Evolutionary conservation across 768 basidiomycete genomes (phyloP), one percentile per base, ranked within the genome.

Genomic region (Suillus tomentosus): DNA sequence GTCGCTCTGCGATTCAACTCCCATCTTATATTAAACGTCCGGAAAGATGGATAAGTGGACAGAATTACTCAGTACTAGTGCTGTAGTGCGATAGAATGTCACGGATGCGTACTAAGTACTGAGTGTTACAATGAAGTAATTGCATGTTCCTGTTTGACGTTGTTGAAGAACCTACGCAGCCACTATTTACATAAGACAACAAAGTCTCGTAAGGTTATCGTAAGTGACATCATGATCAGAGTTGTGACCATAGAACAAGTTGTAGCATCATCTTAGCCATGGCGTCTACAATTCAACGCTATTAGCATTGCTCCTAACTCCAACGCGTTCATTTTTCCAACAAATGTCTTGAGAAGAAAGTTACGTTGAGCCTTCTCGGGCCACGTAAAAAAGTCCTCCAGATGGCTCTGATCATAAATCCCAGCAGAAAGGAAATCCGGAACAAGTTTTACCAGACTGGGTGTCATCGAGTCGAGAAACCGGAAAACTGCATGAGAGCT

Each of bases 11-110:
- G 36, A n/a, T 8, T 66, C 34, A 43, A 31, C 43, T 15, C 66
- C 62, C 75, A 71, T 74, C 1, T 37, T 42, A 40, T 13, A 31
- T 27, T n/a, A 45, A 40, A 40, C 39, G 45, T 60, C 19, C 15
- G 19, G 13, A 11, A 39, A 34, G 2, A 22, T 39, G 55, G 22
- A 17, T 27, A 19, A 10, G 17, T 19, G 17, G 27, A 31, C 17
- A 24, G 40, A 42, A 42, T 39, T 58, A 31, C 24, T 5, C 22
- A 27, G 40, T 19, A 19, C 56, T 42, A 19, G n/a, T 42, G 24
- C 17, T 42, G 53, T n/a, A 10, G 31, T 31, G 51, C 15, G 15
- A 31, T 34, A 36, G 53, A 19, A 54, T 36, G 53, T 54, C 1
- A 19, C 19, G 19, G 19, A 54, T 34, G 34, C 13, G 31, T 34